Percentiles rank a stretch among this genome's conserved stretches.
Conservation (phyloP, 441 rosid genomes). For the Pelargonium australe region DNA sequence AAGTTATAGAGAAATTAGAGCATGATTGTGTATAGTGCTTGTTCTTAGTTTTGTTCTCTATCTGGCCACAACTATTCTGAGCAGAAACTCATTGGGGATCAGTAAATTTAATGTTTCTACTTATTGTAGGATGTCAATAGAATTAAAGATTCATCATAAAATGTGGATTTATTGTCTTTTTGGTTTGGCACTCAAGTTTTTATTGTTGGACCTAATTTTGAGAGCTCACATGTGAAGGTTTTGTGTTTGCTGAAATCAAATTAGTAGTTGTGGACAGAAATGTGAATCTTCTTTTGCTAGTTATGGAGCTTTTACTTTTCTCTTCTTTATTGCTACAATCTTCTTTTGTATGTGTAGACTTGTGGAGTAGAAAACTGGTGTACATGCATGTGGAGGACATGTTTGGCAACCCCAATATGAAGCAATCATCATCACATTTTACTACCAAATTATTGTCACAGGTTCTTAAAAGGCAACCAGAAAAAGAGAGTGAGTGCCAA, state of each 20-base stretch:
- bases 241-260: not conserved
- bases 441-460: slow-evolving; percentile 5
- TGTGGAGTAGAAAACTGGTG: not conserved
- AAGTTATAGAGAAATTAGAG: not conserved
- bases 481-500: not conserved
- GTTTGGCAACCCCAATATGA: not conserved
- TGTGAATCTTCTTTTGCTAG: not conserved
- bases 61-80: too few relatives aligned
- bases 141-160: too few relatives aligned
- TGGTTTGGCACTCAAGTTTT: not conserved
- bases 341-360: not conserved
- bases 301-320: not conserved
- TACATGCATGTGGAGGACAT: too few relatives aligned
- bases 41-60: too few relatives aligned
- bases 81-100: too few relatives aligned
- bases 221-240: not conserved
- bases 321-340: not conserved
- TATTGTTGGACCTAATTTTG: not conserved
- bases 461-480: not conserved
- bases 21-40: too few relatives aligned
- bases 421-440: too few relatives aligned
- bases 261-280: not conserved
- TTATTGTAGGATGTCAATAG: too few relatives aligned
- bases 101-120: too few relatives aligned
- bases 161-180: not conserved